A percentile compares a stretch with the other conserved stretches of the same genome.
phyloP scores from a whole-genome alignment of 495 filamentous ascomycete species.

The Cudoniella acicularis region DNA sequence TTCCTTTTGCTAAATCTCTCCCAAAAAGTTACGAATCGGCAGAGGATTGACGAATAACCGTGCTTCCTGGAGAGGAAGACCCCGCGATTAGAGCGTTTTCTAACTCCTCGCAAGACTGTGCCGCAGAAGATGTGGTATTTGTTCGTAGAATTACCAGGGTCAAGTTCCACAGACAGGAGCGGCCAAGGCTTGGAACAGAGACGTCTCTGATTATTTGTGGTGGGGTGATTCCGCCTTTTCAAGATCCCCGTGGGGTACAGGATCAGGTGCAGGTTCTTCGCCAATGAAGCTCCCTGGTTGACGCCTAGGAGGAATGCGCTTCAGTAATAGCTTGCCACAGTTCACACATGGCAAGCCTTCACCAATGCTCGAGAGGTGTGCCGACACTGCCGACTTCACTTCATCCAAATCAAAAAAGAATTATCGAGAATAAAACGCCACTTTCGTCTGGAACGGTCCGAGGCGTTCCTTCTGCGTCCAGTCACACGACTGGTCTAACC shows the following conservation, averaged over 20 bases:
- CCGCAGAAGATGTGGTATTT: background rate
- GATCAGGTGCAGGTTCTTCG: background rate
- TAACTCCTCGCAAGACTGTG: background rate
- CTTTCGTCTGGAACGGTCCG: background rate
- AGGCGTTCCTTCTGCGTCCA: background rate
- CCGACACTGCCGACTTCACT: background rate
- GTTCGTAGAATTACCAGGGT: background rate
- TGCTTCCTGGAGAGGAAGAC: background rate
- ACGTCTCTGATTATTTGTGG: background rate
- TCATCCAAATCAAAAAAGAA: background rate
- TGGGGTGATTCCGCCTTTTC: background rate
- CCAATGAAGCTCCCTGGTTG: background rate
- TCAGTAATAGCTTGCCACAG: background rate
- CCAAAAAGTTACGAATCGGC: background rate
- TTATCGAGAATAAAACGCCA: background rate
- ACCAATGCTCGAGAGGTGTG: background rate
- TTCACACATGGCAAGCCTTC: background rate
- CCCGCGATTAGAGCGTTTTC: background rate
- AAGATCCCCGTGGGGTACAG: background rate
- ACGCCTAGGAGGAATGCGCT: background rate
- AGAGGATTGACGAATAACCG: background rate
- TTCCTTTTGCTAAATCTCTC: background rate
- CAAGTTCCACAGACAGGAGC: background rate
- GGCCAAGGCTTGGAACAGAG: background rate
- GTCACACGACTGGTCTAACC: background rate